Conservation (phyloP, 2,329 filamentous ascomycete genomes). For the Epichloe gansuensis region DNA sequence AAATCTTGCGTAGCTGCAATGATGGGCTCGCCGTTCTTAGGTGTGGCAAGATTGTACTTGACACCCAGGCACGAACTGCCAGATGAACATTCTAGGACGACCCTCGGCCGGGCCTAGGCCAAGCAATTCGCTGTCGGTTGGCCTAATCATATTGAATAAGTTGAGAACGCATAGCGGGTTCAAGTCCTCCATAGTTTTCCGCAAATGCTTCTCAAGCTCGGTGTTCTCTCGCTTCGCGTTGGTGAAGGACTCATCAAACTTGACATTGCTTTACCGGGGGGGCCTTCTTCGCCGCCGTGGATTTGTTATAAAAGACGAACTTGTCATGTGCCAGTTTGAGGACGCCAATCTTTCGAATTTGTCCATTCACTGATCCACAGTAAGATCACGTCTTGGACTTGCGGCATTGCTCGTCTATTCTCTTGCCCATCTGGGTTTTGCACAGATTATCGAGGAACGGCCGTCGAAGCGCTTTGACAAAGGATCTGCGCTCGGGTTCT, state of each 20-base stretch:
- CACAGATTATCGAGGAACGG: constrained; percentile 80
- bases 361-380: constrained; percentile 75
- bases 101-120: constrained; percentile 79
- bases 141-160: constrained; percentile 77
- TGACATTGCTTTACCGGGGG: constrained; percentile 66
- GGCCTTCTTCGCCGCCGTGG: constrained; percentile 73
- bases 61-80: no score
- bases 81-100: no score
- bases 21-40: constrained; percentile 64
- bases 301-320: constrained; percentile 78
- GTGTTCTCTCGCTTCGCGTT: constrained; percentile 65
- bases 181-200: constrained; percentile 87
- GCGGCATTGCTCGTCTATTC: constrained; percentile 77
- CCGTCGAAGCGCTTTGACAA: constrained; percentile 67
- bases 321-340: constrained; percentile 93
- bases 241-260: constrained; percentile 76
- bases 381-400: constrained; percentile 79
- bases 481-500: constrained; percentile 65
- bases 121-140: constrained; percentile 79
- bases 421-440: constrained; percentile 73
- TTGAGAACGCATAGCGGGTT: constrained; percentile 83
- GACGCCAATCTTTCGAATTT: constrained; percentile 84
- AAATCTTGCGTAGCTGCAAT: constrained; percentile 98
- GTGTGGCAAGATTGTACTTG: no score
- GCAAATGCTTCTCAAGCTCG: constrained; percentile 82